These are phyloP conservation scores for Starmerella floricola DNA, from an alignment of 805 yeast genomes.

Conservation along the genomic window DNA sequence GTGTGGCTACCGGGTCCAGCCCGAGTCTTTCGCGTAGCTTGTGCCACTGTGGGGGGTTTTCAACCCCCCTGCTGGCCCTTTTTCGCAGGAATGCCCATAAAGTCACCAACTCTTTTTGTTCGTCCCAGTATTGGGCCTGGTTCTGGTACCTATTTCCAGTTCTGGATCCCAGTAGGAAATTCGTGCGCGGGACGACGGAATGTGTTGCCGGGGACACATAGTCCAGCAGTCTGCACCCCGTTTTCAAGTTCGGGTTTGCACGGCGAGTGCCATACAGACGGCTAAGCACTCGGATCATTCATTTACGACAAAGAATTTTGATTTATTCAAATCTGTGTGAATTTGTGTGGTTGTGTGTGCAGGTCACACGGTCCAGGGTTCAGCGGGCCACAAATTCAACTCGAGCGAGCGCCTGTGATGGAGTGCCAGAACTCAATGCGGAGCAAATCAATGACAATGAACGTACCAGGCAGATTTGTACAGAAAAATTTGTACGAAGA, in stretches of 20 bases:
- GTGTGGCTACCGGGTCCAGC: neutral
- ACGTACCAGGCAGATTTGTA: too few species aligned
- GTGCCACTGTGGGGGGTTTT: neutral
- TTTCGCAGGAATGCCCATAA: conserved; percentile 2
- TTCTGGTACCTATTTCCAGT: conserved; percentile 16
- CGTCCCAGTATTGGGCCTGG: neutral
- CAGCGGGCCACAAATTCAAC: neutral
- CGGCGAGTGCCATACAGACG: conserved; percentile 7
- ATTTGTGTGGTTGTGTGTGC: neutral
- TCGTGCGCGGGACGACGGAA: conserved; percentile 5
- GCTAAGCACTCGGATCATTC: conserved; percentile 3
- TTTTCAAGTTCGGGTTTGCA: neutral
- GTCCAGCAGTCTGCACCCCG: conserved; percentile 18
- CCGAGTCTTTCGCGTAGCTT: neutral
- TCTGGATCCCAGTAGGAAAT: conserved; percentile 11
- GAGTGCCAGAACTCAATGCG: too few species aligned
- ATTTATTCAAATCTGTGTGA: too few species aligned
- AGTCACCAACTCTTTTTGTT: conserved; percentile 11
- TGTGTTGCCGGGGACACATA: conserved; percentile 10
- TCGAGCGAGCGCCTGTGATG: too few species aligned
- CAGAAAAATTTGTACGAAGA: too few species aligned
- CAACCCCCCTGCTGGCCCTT: neutral
- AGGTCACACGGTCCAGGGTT: neutral
- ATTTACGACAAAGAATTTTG: neutral
- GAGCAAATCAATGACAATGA: too few species aligned